phyloP scores from a whole-genome alignment of 768 basidiomycete genomes.

The Lactarius trivialis region DNA sequence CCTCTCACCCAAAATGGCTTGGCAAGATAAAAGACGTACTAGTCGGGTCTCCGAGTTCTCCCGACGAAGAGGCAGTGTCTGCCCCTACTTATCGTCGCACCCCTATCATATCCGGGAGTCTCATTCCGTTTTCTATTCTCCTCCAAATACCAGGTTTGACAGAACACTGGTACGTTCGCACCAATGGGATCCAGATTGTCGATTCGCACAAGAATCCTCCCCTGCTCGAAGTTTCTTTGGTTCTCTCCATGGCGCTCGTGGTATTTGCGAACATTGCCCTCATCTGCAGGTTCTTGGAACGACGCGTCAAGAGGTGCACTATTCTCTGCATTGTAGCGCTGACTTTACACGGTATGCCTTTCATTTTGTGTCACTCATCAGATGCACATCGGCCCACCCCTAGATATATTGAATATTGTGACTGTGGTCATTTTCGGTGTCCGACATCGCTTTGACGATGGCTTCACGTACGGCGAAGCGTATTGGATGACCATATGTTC shows the following conservation, averaged over 20 bases:
- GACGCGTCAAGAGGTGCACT: slow-evolving; percentile 54
- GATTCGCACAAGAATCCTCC: slow-evolving; percentile 47
- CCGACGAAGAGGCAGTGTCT: slow-evolving; percentile 21
- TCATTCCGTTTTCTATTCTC: slow-evolving; percentile 74
- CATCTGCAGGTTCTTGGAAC: slow-evolving; percentile 67
- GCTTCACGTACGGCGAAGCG: slow-evolving; percentile 58
- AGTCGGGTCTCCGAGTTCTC: slow-evolving; percentile 20
- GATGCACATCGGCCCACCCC: background rate
- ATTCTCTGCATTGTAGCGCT: slow-evolving; percentile 56
- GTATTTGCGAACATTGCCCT: slow-evolving; percentile 63
- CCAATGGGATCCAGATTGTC: slow-evolving; percentile 38
- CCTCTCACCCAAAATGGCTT: slow-evolving; percentile 12
- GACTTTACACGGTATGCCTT: slow-evolving; percentile 56
- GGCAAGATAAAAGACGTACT: slow-evolving; percentile 23
- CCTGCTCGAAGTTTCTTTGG: slow-evolving; percentile 55
- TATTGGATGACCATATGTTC: slow-evolving; percentile 79
- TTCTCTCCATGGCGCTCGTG: slow-evolving; percentile 60
- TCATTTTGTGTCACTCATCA: background rate
- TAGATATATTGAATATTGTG: slow-evolving; percentile 65
- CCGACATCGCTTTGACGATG: slow-evolving; percentile 51
- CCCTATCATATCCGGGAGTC: slow-evolving; percentile 60
- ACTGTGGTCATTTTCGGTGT: slow-evolving; percentile 58
- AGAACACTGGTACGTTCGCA: slow-evolving; percentile 65
- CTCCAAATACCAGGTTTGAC: slow-evolving; percentile 78
- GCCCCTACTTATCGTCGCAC: slow-evolving; percentile 55